Percentiles rank a stretch among this genome's conserved stretches.
Conservation (phyloP, 345 rosid genomes). For the Nephelium lappaceum region DNA sequence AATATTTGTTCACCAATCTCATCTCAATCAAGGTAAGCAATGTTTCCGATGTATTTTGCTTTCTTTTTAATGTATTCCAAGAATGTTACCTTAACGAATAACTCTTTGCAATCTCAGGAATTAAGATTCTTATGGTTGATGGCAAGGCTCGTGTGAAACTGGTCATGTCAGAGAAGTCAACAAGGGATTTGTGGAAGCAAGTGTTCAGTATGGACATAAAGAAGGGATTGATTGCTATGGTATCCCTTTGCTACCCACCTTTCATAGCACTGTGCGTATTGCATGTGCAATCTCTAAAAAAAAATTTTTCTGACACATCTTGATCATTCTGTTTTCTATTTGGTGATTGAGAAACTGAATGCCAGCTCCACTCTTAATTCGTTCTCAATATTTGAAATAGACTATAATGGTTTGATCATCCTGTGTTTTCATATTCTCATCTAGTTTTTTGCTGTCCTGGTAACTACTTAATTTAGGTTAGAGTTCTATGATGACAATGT, state of each 20-base stretch:
- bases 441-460: too few species aligned
- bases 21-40: constrained; percentile 1
- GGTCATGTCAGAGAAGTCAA: constrained; percentile 14
- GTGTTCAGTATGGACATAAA: not conserved
- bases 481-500: too few species aligned
- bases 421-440: too few species aligned
- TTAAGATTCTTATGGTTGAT: not conserved
- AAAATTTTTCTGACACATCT: not conserved
- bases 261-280: constrained; percentile 17
- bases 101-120: constrained; percentile 10
- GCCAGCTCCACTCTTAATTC: too few species aligned
- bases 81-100: not conserved
- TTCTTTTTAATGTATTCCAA: not conserved
- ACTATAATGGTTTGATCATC: too few species aligned
- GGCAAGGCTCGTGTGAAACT: not conserved
- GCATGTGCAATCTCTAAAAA: not conserved
- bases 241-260: constrained; percentile 1
- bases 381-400: too few species aligned
- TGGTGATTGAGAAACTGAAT: not conserved
- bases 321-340: not conserved
- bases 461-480: too few species aligned
- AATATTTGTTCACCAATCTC: constrained; percentile 2
- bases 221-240: not conserved
- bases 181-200: constrained; percentile 21
- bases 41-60: not conserved